Evolutionary conservation across 371 early-diverging fungal genomes (phyloP), one percentile per base, ranked within the genome.

Genomic region (Actinomortierella ambigua): DNA sequence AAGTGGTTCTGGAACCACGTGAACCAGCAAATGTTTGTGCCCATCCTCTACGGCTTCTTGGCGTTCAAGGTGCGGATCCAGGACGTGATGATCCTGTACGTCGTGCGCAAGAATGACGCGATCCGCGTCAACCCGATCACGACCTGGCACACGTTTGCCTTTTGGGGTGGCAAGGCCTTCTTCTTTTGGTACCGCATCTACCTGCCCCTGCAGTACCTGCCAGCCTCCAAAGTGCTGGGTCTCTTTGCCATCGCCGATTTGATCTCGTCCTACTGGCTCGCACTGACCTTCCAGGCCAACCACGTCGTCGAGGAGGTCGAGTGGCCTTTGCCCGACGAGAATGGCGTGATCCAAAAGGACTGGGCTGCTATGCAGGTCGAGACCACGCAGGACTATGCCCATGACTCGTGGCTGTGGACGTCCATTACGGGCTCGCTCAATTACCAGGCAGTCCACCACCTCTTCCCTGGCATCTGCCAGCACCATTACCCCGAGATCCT

Each of bases 371-470:
- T 85, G 80, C 86, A 86, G 65, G 77, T 85, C 22, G 68, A 68
- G 28, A 85, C 86, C 6, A 82, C 86, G 14, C 85, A 82, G 62
- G 86, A 86, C 56, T 86, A 86, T 60, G 81, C 82, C n/a, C 85
- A 86, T 59, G 79, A 79, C 58, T 79, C 81, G 7, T 24, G 58
- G 14, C 64, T 86, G 29, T 81, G 82, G 81, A 82, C 85, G 17
- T 64, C 69, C n/a, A 70, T 79, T 40, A 80, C 83, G 11, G 86
- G 86, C 22, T 77, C 80, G 13, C 67, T 86, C 60, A 86, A 86
- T 64, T 86, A 84, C 63, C 86, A 86, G 65, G 78, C 81, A 24
- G 82, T 84, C 15, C 86, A 86, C 69, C 86, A 86, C 55, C 39
- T 86, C 50, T 86, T 86, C 76, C 85, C 86, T 18, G 63, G 81